phyloP scores from a whole-genome alignment of 1,139 yeast species.

The Kodamaea alishanica region DNA sequence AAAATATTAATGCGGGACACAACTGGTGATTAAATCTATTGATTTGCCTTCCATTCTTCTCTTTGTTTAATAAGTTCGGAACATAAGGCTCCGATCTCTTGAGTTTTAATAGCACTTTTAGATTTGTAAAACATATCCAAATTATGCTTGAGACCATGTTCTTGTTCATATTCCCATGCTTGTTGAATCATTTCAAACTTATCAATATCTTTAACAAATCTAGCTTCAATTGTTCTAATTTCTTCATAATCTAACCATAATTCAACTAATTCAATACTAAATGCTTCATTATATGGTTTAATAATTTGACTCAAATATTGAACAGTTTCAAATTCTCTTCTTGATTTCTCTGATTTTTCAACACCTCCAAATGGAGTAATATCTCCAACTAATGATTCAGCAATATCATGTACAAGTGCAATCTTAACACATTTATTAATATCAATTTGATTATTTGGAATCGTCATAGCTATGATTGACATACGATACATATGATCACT shows the following conservation, averaged over 20 bases:
- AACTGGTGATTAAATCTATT: not conserved
- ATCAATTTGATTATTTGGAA: conserved; percentile 40
- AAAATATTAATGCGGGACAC: too few species aligned
- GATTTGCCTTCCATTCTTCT: conserved; percentile 21
- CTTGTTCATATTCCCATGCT: conserved; percentile 84
- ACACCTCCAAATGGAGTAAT: conserved; percentile 83
- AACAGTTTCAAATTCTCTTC: conserved; percentile 76
- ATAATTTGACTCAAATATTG: conserved; percentile 60
- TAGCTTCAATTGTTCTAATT: conserved; percentile 75
- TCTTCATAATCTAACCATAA: conserved; percentile 92
- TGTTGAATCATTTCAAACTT: conserved; percentile 90
- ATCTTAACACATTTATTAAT: conserved; percentile 69
- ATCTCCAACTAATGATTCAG: conserved; percentile 92
- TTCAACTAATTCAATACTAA: conserved; percentile 63
- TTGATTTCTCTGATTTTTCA: conserved; percentile 67
- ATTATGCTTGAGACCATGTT: conserved; percentile 51
- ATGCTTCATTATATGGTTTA: conserved; percentile 57
- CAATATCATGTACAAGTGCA: conserved; percentile 89
- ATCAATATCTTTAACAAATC: conserved; percentile 89
- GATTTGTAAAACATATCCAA: conserved; percentile 70
- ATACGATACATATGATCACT: conserved; percentile 97
- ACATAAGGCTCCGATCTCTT: conserved; percentile 69
- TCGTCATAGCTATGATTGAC: conserved; percentile 77
- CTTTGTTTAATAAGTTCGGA: conserved; percentile 64
- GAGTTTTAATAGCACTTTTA: conserved; percentile 60